Conservation (phyloP, 192 early-diverging fungal genomes). For the Gamsiella multidivaricata region DNA sequence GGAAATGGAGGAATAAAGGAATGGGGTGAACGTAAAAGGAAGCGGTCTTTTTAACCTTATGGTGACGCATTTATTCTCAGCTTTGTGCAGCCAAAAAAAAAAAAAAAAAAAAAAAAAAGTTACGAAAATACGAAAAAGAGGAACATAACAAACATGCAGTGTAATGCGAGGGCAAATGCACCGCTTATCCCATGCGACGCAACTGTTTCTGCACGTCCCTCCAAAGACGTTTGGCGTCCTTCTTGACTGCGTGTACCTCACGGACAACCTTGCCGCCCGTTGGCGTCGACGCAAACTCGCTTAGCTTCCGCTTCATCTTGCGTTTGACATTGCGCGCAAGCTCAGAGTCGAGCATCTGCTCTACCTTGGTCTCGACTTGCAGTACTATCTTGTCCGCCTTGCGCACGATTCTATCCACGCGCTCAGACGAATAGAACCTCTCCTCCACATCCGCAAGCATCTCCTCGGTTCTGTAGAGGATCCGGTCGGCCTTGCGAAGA, state of each 20-base stretch:
- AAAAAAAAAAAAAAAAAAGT: not conserved
- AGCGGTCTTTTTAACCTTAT: too few species aligned
- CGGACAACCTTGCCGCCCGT: constrained; percentile 20
- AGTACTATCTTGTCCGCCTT: not conserved
- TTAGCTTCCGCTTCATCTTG: constrained; percentile 6
- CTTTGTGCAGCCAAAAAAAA: not conserved
- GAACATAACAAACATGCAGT: not conserved
- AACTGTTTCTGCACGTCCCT: not conserved
- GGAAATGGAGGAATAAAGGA: not conserved
- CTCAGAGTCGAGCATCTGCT: not conserved
- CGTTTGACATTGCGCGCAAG: constrained; percentile 5
- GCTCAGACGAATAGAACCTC: not conserved
- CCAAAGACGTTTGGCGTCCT: constrained; percentile 14
- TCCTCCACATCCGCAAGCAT: constrained; percentile 18
- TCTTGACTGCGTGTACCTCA: constrained; percentile 19
- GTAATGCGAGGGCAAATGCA: not conserved
- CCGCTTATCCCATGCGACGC: not conserved
- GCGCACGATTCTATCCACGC: constrained; percentile 13
- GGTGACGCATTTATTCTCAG: not conserved
- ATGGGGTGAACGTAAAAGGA: not conserved
- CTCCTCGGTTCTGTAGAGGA: constrained; percentile 13
- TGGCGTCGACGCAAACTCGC: constrained; percentile 14
- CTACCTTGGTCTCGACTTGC: constrained; percentile 16
- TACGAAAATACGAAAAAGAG: not conserved
- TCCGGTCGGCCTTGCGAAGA: constrained; percentile 12